phyloP scores from a whole-genome alignment of 495 filamentous ascomycete genomes.

The Aspergillus carlsbadensis region DNA sequence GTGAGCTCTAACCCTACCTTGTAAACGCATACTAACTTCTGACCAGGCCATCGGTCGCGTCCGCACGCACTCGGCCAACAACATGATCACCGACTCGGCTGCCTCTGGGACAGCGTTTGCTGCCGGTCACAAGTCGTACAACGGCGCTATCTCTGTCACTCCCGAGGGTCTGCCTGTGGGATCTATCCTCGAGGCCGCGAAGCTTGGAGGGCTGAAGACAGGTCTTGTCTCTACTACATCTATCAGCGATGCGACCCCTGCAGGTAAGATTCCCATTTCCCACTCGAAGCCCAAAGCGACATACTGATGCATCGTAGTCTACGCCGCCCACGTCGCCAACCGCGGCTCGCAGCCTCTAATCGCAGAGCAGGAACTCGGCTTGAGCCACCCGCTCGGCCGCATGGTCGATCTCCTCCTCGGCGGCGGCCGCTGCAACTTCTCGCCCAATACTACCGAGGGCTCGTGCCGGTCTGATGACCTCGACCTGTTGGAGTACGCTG shows the following conservation, averaged over 20 bases:
- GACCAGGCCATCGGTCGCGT: conserved; percentile 5
- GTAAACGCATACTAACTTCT: not conserved
- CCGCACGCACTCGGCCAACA: conserved; percentile 6
- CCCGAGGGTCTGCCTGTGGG: conserved; percentile 5
- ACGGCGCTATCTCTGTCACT: conserved; percentile 6
- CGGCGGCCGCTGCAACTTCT: conserved; percentile 10
- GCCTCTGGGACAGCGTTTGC: conserved; percentile 5
- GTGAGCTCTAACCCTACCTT: not conserved
- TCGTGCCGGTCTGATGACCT: conserved; percentile 5
- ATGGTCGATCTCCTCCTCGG: conserved; percentile 7
- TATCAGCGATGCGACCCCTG: conserved; percentile 7
- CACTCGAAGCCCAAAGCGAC: not conserved
- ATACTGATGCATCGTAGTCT: not conserved
- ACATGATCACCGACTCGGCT: conserved; percentile 11
- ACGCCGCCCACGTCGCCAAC: conserved; percentile 6
- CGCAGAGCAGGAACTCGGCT: conserved; percentile 6
- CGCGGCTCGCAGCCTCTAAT: not conserved
- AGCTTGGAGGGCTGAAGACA: conserved; percentile 3
- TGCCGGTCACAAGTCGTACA: conserved; percentile 7
- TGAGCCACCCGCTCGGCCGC: conserved; percentile 1
- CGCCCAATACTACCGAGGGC: not conserved
- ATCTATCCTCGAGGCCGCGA: conserved; percentile 6
- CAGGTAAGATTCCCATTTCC: not conserved
- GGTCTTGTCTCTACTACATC: conserved; percentile 4
- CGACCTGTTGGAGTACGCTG: conserved; percentile 7